Evolutionary conservation across 2,329 filamentous ascomycete species (phyloP), one percentile per base, ranked within the genome.

Genomic region (Botrytis sinoallii): DNA sequence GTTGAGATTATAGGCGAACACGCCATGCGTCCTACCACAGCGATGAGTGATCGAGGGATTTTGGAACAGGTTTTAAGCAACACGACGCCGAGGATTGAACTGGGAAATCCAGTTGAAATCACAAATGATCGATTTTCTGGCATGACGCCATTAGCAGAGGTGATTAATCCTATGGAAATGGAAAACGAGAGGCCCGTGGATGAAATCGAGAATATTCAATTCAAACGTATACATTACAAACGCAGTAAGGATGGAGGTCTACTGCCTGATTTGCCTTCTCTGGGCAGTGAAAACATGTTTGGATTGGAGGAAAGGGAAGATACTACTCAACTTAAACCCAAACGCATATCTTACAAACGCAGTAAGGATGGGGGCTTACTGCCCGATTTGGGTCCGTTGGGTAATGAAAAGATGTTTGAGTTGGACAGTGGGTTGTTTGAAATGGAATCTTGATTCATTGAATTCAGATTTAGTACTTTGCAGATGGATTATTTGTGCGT

Each of bases 61-160:
- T 52, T 81, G 35, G 78, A 81, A 59, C 78, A 80, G 29, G 79
- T 80, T n/a, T 59, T 81, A 46, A 79, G 74, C 59, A 81, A 80
- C 48, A 81, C 80, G 7, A 81, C 80, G 7, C 80, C 80, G 1
- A 78, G 70, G 44, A 64, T 78, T 14, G 80, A 81, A 63, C 61
- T 79, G 1, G 74, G 74, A 18, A 77, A 80, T 74, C 79, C 79
- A 2, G 76, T 81, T 14, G 80, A 81, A 60, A 75, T 75, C 29
- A 75, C 77, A 40, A 71, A 76, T 48, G 72, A 73, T 18, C 74
- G 75, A 38, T 66, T 77, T 48, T 75, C 67, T 48, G 66, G 73
- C 4, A 52, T 78, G 61, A 72, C 73, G 25, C 72, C 76, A 25
- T 42, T 69, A 20, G 71, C 64, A 35, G 71, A 73, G 38, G 71